Evolutionary conservation across 495 filamentous ascomycete genomes (phyloP), one percentile per base, ranked within the genome.

Genomic region (Neurospora sp.): DNA sequence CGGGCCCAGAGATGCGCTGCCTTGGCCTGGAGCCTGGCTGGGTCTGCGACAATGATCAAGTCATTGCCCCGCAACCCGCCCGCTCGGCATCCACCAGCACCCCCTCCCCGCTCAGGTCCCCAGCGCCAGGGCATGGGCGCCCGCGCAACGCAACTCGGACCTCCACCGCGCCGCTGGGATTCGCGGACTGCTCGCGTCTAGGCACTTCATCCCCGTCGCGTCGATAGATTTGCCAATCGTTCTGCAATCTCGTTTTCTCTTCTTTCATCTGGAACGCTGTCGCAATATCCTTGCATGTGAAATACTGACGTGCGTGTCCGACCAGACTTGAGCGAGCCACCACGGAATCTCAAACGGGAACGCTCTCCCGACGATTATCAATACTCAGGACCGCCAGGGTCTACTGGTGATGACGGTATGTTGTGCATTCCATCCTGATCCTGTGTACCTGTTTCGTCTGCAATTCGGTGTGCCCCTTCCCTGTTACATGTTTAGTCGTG

Each of bases 311-410:
- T 72, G 20, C 41, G 69, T 27, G 66, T 73, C 72, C 75, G 46
- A 69, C 69, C 76, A 87, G 85, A 85, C 76, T 73, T 85, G 46
- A 69, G 80, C 20, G 82, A 79, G 72, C 74, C 80, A 66, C 71
- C 75, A 27, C 76, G 93, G 76, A 91, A 94, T 75, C 82, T 93
- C 80, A 99, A 98, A 86, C 90, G 96, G 83, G 96, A 93, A 89
- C 93, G 94, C 73, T 97, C 96, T 71, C 95, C 94, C 77, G 93
- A 96, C 77, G 86, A 82, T 77, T 90, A 91, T 80, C 89, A 88
- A 79, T 90, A 92, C 80, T 82, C 85, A 76, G 82, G 83, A 76
- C 77, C 82, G 75, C 87, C 88, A 80, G 89, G 88, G 78, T 87
- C 87, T 76, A 88, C 83, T 75, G 88, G 90, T 83, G 93, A 96